These are phyloP conservation scores for Extremus antarcticus DNA, from an alignment of 495 filamentous ascomycete species.

Conservation along the genomic window DNA sequence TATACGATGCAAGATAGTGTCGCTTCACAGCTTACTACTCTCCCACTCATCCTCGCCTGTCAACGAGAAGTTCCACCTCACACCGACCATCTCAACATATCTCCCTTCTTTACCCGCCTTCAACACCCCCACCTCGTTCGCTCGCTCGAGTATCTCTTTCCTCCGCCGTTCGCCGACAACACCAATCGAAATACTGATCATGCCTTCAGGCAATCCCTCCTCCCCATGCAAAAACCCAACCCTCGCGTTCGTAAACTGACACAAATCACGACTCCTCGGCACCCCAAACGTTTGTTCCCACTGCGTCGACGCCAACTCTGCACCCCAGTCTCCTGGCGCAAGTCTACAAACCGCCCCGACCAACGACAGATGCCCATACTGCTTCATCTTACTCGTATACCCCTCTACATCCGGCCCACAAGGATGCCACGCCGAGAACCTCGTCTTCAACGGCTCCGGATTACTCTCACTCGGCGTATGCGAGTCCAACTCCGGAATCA, in stretches of 20 bases:
- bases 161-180: constrained; percentile 21
- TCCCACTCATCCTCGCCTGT: not conserved
- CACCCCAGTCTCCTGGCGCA: constrained; percentile 15
- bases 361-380: constrained; percentile 17
- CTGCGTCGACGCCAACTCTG: constrained; percentile 20
- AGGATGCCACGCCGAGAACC: constrained; percentile 27
- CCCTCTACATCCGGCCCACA: constrained; percentile 18
- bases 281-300: constrained; percentile 28
- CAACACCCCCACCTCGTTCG: constrained; percentile 17
- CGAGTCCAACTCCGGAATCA: constrained; percentile 27
- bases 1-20: no score
- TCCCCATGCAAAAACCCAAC: constrained; percentile 22
- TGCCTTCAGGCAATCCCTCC: constrained; percentile 20
- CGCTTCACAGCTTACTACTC: not conserved
- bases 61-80: constrained; percentile 23
- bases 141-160: constrained; percentile 19
- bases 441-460: constrained; percentile 20
- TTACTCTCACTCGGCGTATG: constrained; percentile 15
- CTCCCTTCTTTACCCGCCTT: constrained; percentile 6
- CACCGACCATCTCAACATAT: constrained; percentile 23
- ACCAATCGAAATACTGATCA: constrained; percentile 22
- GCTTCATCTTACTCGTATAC: constrained; percentile 21
- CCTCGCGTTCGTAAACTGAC: constrained; percentile 26
- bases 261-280: constrained; percentile 20
- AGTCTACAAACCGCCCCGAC: constrained; percentile 21